Evolutionary conservation across 169 alveolate genomes (phyloP).

Genomic region (Eimeria brunetti): DNA sequence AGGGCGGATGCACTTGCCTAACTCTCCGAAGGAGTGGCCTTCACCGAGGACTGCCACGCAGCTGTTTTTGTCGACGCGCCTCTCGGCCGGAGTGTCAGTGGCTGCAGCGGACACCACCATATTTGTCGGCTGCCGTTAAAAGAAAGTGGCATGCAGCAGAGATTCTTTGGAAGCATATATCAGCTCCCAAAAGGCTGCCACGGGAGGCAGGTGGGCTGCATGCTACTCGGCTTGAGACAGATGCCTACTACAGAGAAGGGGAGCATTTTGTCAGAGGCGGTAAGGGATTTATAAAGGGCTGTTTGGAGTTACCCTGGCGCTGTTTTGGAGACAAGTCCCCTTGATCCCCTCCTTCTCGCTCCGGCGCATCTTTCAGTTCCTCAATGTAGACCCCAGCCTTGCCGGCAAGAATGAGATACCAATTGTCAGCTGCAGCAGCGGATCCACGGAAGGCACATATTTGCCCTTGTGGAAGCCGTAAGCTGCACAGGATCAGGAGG

Average conservation of each 20-base stretch:
- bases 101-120: neutral
- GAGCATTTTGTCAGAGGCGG: neutral
- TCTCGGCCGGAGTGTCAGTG: neutral
- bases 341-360: neutral
- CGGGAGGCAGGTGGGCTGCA: neutral
- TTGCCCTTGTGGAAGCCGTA: neutral
- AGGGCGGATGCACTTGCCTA: conserved; percentile 15
- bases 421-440: conserved; percentile 55
- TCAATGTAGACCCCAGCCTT: conserved; percentile 70
- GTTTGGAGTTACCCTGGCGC: neutral
- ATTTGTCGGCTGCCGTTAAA: neutral
- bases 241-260: neutral
- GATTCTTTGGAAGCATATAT: neutral
- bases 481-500: neutral
- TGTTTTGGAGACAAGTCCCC: conserved; percentile 38
- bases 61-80: conserved; percentile 62
- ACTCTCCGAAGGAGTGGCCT: conserved; percentile 77
- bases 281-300: neutral
- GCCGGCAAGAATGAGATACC: conserved; percentile 75
- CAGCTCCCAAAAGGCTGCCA: neutral
- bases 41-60: conserved; percentile 64
- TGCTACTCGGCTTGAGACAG: too few species aligned
- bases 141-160: neutral
- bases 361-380: conserved; percentile 32
- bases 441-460: neutral